Percentiles rank a stretch among this genome's conserved stretches.
Conservation (phyloP, 805 yeast genomes). For the Zygotorulaspora sp. region DNA sequence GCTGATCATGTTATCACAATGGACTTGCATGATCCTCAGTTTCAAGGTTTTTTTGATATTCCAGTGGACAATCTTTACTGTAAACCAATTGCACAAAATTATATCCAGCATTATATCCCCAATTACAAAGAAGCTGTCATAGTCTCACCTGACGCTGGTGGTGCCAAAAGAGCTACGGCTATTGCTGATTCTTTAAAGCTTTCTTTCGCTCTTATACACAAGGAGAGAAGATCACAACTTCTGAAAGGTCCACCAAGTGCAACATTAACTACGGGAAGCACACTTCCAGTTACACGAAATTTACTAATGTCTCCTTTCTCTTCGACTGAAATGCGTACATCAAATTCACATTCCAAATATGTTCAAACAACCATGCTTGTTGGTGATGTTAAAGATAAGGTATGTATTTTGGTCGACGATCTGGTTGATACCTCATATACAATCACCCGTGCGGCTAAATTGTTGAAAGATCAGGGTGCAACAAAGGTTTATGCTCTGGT, state of each 20-base stretch:
- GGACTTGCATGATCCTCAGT: constrained; percentile 98
- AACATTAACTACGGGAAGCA: constrained; percentile 29
- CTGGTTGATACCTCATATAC: constrained; percentile 91
- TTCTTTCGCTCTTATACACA: constrained; percentile 91
- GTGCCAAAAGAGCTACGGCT: constrained; percentile 94
- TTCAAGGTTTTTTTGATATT: constrained; percentile 94
- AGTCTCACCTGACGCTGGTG: constrained; percentile 98
- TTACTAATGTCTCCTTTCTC: constrained; percentile 19
- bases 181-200: constrained; percentile 87
- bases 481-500: constrained; percentile 77
- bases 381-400: constrained; percentile 84
- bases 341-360: constrained; percentile 25
- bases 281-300: constrained; percentile 20
- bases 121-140: constrained; percentile 77
- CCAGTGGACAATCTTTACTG: constrained; percentile 94
- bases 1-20: constrained; percentile 95
- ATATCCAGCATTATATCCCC: constrained; percentile 74
- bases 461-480: constrained; percentile 92
- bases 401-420: constrained; percentile 90
- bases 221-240: constrained; percentile 65
- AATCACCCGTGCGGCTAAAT: constrained; percentile 83
- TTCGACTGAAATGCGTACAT: constrained; percentile 24
- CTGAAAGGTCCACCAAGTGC: constrained; percentile 37
- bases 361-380: constrained; percentile 91
- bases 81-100: constrained; percentile 80